Evolutionary conservation across 2,329 filamentous ascomycete species (phyloP).

Genomic region (Pezicula carpinea): DNA sequence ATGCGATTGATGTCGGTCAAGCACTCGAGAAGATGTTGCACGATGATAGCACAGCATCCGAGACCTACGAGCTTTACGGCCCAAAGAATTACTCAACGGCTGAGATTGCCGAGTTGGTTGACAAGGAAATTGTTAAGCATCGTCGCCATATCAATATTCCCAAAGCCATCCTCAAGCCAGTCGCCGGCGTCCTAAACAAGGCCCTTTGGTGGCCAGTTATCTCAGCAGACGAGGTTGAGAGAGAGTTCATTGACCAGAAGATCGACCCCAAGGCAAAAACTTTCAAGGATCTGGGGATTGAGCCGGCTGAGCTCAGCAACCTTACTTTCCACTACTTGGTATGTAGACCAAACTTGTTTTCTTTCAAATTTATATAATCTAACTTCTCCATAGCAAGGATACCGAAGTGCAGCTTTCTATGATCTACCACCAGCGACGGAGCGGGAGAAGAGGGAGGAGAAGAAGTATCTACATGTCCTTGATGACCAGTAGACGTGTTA

Average conservation of each 20-base stretch:
- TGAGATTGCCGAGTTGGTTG: slow-evolving; percentile 82
- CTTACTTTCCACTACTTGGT: slow-evolving; percentile 94
- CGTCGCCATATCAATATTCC: slow-evolving; percentile 89
- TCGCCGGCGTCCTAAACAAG: slow-evolving; percentile 72
- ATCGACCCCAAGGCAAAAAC: slow-evolving; percentile 93
- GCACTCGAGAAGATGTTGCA: slow-evolving; percentile 87
- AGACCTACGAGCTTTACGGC: slow-evolving; percentile 93
- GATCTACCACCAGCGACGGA: slow-evolving; percentile 93
- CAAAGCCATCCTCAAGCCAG: slow-evolving; percentile 71
- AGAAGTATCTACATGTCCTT: slow-evolving; percentile 92
- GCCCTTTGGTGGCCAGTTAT: slow-evolving; percentile 83
- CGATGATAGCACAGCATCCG: slow-evolving; percentile 82
- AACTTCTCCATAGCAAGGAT: slow-evolving; percentile 65
- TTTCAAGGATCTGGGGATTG: slow-evolving; percentile 87
- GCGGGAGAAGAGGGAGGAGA: slow-evolving; percentile 90
- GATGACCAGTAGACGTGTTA: slow-evolving; percentile 66
- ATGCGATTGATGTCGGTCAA: slow-evolving; percentile 84
- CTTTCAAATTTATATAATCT: slow-evolving; percentile 18
- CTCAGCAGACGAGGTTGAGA: slow-evolving; percentile 81
- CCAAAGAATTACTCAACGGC: slow-evolving; percentile 87
- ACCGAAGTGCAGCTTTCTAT: slow-evolving; percentile 82
- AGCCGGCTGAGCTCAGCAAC: slow-evolving; percentile 79
- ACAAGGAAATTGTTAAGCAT: slow-evolving; percentile 87
- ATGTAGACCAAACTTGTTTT: slow-evolving; percentile 33
- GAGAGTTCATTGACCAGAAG: slow-evolving; percentile 87